These are phyloP conservation scores for Aspergillus nanangensis DNA, from an alignment of 495 filamentous ascomycete species.

Conservation along the genomic window DNA sequence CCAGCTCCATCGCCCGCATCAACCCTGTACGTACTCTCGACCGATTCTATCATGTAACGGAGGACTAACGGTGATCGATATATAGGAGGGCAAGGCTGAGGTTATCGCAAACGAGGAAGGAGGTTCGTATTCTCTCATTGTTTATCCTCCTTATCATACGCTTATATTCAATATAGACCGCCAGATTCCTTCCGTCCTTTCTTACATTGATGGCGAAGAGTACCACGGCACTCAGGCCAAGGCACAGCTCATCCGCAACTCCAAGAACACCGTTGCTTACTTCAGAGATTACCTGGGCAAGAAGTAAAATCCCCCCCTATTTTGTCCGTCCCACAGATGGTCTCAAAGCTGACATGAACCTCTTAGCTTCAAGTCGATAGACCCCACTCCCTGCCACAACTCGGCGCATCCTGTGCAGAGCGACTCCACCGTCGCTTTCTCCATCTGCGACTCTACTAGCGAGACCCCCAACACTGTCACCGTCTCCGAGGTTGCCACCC, in stretches of 20 bases:
- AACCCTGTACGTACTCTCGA: slow-evolving; percentile 46
- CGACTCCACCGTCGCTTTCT: slow-evolving; percentile 74
- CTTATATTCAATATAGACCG: slow-evolving; percentile 59
- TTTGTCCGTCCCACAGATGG: not conserved
- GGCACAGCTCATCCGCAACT: slow-evolving; percentile 83
- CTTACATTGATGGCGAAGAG: slow-evolving; percentile 92
- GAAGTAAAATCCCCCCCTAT: slow-evolving; percentile 62
- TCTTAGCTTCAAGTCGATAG: slow-evolving; percentile 82
- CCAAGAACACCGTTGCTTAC: slow-evolving; percentile 87
- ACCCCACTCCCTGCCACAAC: slow-evolving; percentile 89
- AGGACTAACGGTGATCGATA: slow-evolving; percentile 9
- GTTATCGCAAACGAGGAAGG: slow-evolving; percentile 99
- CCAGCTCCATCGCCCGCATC: slow-evolving; percentile 92
- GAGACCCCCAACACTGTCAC: slow-evolving; percentile 67
- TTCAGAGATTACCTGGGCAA: slow-evolving; percentile 95
- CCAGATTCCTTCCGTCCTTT: slow-evolving; percentile 91
- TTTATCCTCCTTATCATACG: not conserved
- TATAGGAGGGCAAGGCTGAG: slow-evolving; percentile 84
- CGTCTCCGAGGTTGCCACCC: slow-evolving; percentile 80
- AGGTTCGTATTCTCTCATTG: slow-evolving; percentile 51
- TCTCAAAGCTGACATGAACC: slow-evolving; percentile 3
- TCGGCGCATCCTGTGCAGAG: slow-evolving; percentile 83
- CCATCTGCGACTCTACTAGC: slow-evolving; percentile 68
- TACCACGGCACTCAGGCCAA: slow-evolving; percentile 96
- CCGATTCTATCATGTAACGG: not conserved